phyloP scores from a whole-genome alignment of 2,329 filamentous ascomycete genomes.

The Remersonia thermophila region DNA sequence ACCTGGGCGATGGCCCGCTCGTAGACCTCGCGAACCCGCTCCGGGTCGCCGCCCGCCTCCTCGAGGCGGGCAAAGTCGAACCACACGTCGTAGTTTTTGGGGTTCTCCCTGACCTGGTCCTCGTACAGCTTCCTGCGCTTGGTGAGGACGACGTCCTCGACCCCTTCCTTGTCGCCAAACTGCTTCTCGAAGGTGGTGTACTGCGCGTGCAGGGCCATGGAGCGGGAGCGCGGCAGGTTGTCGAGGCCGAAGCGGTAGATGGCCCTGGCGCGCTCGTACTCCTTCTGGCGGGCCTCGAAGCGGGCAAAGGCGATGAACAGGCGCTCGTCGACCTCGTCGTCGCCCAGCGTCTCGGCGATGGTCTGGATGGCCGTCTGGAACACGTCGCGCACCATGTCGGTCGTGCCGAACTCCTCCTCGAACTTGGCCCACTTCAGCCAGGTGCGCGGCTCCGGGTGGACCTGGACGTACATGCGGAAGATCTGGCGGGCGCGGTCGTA shows the following conservation, averaged over 20 bases:
- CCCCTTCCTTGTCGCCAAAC: conserved; percentile 82
- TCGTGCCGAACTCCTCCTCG: conserved; percentile 89
- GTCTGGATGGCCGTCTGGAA: conserved; percentile 81
- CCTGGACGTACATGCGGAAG: conserved; percentile 78
- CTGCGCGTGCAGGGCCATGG: conserved; percentile 73
- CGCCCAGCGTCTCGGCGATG: conserved; percentile 77
- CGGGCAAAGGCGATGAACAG: conserved; percentile 92
- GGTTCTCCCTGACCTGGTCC: conserved; percentile 83
- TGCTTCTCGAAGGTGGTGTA: conserved; percentile 99
- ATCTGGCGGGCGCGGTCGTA: conserved; percentile 82
- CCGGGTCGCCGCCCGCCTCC: conserved; percentile 69
- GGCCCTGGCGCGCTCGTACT: conserved; percentile 82
- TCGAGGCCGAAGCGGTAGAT: conserved; percentile 97
- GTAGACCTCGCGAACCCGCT: conserved; percentile 82
- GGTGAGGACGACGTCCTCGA: conserved; percentile 90
- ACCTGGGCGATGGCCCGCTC: conserved; percentile 92
- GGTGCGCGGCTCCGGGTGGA: conserved; percentile 88
- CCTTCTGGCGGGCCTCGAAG: conserved; percentile 88
- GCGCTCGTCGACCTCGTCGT: conserved; percentile 92
- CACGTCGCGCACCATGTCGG: conserved; percentile 81
- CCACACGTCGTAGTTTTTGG: conserved; percentile 95
- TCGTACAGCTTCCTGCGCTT: conserved; percentile 91
- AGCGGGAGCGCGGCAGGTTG: conserved; percentile 76
- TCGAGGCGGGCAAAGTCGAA: conserved; percentile 90
- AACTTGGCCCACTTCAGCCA: conserved; percentile 99